Evolutionary conservation across 257 asterid genomes (phyloP).

Genomic region (Verbena officinalis): DNA sequence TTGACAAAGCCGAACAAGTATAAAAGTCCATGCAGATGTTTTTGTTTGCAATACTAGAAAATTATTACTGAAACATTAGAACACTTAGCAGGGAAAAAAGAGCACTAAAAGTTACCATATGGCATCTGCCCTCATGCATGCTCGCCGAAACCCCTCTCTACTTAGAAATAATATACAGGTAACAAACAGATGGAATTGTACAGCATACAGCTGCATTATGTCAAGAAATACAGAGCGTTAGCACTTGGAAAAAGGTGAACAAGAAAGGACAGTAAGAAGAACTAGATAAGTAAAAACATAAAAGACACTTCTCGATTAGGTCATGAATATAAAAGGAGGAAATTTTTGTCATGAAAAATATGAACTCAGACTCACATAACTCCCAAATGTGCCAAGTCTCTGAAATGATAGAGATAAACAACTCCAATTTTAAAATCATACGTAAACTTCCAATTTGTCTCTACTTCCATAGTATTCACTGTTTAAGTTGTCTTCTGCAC

Average conservation of each 20-base stretch:
- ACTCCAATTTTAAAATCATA: not conserved
- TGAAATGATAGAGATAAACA: not conserved
- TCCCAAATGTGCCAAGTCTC: not conserved
- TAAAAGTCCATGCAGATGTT: no score
- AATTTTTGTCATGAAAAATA: not conserved
- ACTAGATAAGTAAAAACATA: not conserved
- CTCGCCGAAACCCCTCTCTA: constrained; percentile 92
- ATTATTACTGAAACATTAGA: constrained; percentile 9
- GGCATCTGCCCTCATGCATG: constrained; percentile 93
- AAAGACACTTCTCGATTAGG: not conserved
- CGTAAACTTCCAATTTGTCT: not conserved
- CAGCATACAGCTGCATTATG: constrained; percentile 78
- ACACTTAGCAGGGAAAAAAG: constrained; percentile 13
- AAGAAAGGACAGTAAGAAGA: not conserved
- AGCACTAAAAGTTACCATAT: no score
- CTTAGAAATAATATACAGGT: constrained; percentile 91
- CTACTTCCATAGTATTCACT: constrained; percentile 12
- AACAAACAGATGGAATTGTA: constrained; percentile 88
- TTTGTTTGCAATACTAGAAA: no score
- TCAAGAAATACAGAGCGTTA: constrained; percentile 23
- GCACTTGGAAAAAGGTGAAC: not conserved
- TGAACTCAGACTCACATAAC: not conserved
- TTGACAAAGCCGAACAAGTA: no score
- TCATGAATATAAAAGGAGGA: not conserved
- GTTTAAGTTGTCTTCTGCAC: not conserved